Base-by-base conservation (phyloP, 768 basidiomycete genomes). In the Pleurotus tuoliensis region DNA sequence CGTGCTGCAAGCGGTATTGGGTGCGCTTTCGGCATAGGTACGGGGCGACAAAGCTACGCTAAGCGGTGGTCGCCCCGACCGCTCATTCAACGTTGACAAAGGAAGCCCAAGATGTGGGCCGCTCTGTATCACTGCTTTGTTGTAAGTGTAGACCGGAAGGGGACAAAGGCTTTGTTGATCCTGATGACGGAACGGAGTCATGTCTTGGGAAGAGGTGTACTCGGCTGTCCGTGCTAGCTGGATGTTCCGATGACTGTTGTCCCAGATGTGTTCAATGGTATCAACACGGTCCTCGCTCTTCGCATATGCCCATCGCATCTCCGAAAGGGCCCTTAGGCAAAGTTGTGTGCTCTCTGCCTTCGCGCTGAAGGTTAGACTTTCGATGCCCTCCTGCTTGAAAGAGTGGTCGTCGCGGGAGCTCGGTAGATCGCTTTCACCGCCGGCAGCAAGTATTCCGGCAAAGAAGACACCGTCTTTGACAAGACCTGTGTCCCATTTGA, bases 391-490 rank as follows among this genome's bases (percentile, higher is more conserved):
- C 30, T 66, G 65, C 48, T 73, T 75, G 49, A 68, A 61, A 22
- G 70, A 61, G 30, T 68, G 67, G 34, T 70, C 73, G 55, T 77
- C 75, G 8, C 61, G 57, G 58, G 22, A 62, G 47, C 34, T 76
- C 5, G 73, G 63, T 37, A 70, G 63, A n/a, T 77, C 76, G 40
- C 70, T 69, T 15, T 87, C 84, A 4, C 82, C 73, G 13, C 81
- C 84, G 0, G 89, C 90, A 5, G 92, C 79, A 39, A 94, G 72
- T 59, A 88, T 82, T 2, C 85, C 92, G 3, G 91, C 90, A 63
- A 88, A 95, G 77, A 88, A 96, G 64, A 88, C 92, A 3, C 94
- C 94, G 63, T 96, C 94, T 16, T 90, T 82, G 53, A 94, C 84
- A 3, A 95, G 78, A 16, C 88, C 87, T 1, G 92, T 83, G 66